Percentiles rank a stretch among this genome's conserved stretches.
These are phyloP conservation scores for Aspergillus homomorphus DNA, from an alignment of 495 filamentous ascomycete species.

Conservation along the genomic window DNA sequence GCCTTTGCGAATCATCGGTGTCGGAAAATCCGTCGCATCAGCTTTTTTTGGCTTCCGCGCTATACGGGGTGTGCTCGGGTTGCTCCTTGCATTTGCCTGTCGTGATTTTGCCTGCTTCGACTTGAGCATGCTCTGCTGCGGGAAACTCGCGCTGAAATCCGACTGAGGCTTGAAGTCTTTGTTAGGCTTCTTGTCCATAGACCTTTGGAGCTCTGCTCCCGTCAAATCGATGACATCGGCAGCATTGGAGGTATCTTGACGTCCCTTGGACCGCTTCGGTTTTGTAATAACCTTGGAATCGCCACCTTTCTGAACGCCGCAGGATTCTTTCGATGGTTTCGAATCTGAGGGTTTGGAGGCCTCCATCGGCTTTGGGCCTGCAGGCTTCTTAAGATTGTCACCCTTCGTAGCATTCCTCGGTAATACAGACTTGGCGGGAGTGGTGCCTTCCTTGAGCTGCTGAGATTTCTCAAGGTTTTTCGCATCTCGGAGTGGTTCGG, in stretches of 20 bases:
- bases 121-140: not conserved
- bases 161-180: not conserved
- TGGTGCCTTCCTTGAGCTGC: not conserved
- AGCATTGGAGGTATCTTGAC: not conserved
- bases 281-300: not conserved
- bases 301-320: no score
- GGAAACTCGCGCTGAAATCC: no score
- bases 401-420: not conserved
- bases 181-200: not conserved
- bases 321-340: not conserved
- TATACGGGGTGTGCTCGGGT: not conserved
- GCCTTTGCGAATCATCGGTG: conserved; percentile 39
- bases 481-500: not conserved
- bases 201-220: no score
- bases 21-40: conserved; percentile 34
- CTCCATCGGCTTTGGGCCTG: no score
- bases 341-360: not conserved
- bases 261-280: not conserved
- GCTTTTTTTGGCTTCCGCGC: not conserved
- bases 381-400: not conserved
- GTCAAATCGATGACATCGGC: not conserved
- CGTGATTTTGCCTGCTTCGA: not conserved
- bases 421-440: not conserved
- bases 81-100: not conserved
- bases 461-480: not conserved